These are phyloP conservation scores for Chaetothyriales sp. DNA, from an alignment of 2,329 filamentous ascomycete genomes.

Conservation along the genomic window DNA sequence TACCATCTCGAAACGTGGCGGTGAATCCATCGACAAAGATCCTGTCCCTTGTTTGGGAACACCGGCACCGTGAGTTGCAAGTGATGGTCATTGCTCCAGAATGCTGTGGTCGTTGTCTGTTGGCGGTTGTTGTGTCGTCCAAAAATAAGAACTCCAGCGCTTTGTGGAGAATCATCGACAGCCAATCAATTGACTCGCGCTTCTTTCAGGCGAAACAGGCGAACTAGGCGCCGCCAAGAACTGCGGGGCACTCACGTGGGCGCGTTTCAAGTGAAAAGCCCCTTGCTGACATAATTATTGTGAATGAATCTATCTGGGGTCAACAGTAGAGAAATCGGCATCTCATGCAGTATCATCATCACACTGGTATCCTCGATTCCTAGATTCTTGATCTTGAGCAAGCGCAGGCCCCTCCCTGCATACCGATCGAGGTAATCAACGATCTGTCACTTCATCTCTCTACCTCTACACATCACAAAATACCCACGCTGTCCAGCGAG, in stretches of 20 bases:
- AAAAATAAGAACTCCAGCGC: neutral
- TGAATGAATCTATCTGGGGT: no score
- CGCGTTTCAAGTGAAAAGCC: neutral
- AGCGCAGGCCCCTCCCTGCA: no score
- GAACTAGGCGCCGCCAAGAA: neutral
- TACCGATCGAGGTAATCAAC: neutral
- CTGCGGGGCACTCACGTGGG: no score
- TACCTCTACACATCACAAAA: neutral
- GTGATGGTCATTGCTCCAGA: neutral
- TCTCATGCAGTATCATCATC: no score
- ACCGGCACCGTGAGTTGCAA: neutral
- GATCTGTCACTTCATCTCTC: neutral
- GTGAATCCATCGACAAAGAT: neutral
- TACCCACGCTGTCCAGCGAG: neutral
- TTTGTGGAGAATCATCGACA: neutral
- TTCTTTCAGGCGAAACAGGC: neutral
- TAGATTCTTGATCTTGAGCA: no score
- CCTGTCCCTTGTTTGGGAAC: neutral
- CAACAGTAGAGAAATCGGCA: no score
- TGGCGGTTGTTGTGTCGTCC: neutral
- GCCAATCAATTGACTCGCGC: neutral
- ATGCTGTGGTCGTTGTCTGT: neutral
- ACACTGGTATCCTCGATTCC: no score
- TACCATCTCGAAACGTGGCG: constrained; percentile 1
- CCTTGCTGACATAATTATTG: neutral